Conservation (phyloP, 176 grass and related monocot genomes). For the Raddia distichophylla region DNA sequence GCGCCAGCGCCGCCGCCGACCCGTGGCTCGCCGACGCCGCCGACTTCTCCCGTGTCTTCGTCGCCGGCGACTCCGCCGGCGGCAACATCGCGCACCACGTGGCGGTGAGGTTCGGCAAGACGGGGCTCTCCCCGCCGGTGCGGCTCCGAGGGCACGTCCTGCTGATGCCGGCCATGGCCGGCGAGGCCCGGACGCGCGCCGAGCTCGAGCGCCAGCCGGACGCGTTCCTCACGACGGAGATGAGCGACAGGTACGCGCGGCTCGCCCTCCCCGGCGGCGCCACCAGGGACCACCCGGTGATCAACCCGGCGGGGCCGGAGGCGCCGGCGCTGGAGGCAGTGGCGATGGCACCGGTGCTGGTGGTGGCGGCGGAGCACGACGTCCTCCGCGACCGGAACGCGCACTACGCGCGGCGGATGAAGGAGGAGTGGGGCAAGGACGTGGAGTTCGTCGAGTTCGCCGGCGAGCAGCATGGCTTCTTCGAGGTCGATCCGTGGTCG, state of each 20-base stretch:
- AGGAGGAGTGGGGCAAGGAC: conserved; percentile 43
- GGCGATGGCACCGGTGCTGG: conserved; percentile 34
- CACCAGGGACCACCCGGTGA: conserved; percentile 32
- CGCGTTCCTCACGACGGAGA: conserved; percentile 33
- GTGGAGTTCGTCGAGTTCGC: conserved; percentile 45
- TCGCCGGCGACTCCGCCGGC: conserved; percentile 58
- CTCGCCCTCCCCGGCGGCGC: conserved; percentile 32
- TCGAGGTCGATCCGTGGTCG: conserved; percentile 38
- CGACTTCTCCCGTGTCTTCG: conserved; percentile 52
- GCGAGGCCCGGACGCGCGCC: conserved; percentile 33
- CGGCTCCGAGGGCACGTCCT: conserved; percentile 44
- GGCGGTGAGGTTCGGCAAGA: conserved; percentile 22
- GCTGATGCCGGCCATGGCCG: conserved; percentile 43
- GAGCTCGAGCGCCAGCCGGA: conserved; percentile 42
- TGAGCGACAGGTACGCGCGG: conserved; percentile 36
- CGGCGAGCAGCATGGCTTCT: conserved; percentile 45
- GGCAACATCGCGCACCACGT: conserved; percentile 63
- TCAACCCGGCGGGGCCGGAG: conserved; percentile 41
- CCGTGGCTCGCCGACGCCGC: conserved; percentile 54
- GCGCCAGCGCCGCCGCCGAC: conserved; percentile 8
- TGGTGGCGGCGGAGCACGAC: conserved; percentile 42
- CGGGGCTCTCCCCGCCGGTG: conserved; percentile 1
- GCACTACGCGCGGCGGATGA: conserved; percentile 50
- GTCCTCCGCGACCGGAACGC: conserved; percentile 42
- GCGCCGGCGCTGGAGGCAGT: conserved; percentile 31